These are phyloP conservation scores for Aspergillus olivimuriae DNA, from an alignment of 495 filamentous ascomycete genomes.

Conservation along the genomic window DNA sequence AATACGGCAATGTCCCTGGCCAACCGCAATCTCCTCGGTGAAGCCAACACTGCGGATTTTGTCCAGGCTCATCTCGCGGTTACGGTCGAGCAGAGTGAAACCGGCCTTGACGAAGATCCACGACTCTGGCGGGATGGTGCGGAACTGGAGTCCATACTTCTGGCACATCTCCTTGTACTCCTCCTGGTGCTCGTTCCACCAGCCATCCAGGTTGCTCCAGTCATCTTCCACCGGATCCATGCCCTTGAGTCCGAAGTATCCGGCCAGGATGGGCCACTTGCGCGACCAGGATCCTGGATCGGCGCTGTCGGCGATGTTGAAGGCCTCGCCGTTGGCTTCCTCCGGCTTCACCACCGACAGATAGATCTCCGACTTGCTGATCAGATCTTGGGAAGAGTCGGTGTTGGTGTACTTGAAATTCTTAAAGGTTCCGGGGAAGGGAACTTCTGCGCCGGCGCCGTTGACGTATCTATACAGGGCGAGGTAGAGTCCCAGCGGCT, in stretches of 20 bases:
- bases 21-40: constrained; percentile 14
- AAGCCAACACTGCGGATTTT: constrained; percentile 16
- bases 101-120: constrained; percentile 14
- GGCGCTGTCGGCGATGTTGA: constrained; percentile 50
- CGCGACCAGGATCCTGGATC: constrained; percentile 20
- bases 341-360: constrained; percentile 23
- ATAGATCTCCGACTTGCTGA: constrained; percentile 35
- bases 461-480: constrained; percentile 27
- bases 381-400: constrained; percentile 34
- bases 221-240: constrained; percentile 3
- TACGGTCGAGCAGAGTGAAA: constrained; percentile 8
- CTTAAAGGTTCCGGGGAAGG: constrained; percentile 29
- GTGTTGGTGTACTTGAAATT: constrained; percentile 20
- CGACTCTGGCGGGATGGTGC: constrained; percentile 5
- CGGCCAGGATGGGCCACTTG: constrained; percentile 13
- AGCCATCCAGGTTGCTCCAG: constrained; percentile 6
- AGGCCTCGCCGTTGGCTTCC: constrained; percentile 48
- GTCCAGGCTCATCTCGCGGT: constrained; percentile 13
- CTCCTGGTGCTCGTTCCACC: constrained; percentile 11
- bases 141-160: constrained; percentile 7
- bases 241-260: constrained; percentile 33
- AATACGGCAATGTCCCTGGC: constrained; percentile 2
- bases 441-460: constrained; percentile 19
- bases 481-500: constrained; percentile 35
- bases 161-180: constrained; percentile 11